Evolutionary conservation across 768 basidiomycete genomes (phyloP), one percentile per base, ranked within the genome.

Genomic region (Amanita exitialis): DNA sequence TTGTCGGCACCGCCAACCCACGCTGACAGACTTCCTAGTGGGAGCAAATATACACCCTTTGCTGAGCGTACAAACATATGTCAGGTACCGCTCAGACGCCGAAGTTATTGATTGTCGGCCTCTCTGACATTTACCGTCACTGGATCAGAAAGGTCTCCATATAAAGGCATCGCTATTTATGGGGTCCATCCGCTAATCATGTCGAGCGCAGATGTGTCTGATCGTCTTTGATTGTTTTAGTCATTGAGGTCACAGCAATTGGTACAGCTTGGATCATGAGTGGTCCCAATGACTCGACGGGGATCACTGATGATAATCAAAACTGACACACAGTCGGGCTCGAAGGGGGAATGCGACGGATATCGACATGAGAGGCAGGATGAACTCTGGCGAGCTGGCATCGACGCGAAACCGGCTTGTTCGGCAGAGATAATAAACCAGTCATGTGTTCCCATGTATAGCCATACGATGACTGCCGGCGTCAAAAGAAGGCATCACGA

Each of bases 151-250:
- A 37, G 13, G 34, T n/a, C 25, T 37, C 36, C 37, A 36, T 48
- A 48, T 36, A 48, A 37, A 27, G 47, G n/a, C 13, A 35, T 37
- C 45, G 4, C 47, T 48, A 48, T 48, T 48, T 48, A 27, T 36
- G 47, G 34, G 12, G 18, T 27, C 10, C 16, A 28, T 30, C n/a
- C 25, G 47, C 47, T 35, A 38, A 48, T 48, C 47, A 36, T 38
- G 36, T 18, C 12, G 23, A 21, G 35, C 15, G 35, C 8, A 28
- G n/a, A n/a, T 16, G 21, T 28, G 43, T 28, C 25, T 44, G 43
- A 44, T 44, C 16, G 43, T 16, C n/a, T 28, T 3, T 44, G 43
- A 44, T 44, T 27, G n/a, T 44, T 16, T 23, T 9, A 5, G 21
- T 25, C 23, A 6, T 4, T 27, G 15, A 25, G 13, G 12, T 10